Percentiles rank a stretch among this genome's conserved stretches.
Evolutionary conservation across 2,329 filamentous ascomycete species (phyloP).

Genomic region (Tolypocladium tundrense): DNA sequence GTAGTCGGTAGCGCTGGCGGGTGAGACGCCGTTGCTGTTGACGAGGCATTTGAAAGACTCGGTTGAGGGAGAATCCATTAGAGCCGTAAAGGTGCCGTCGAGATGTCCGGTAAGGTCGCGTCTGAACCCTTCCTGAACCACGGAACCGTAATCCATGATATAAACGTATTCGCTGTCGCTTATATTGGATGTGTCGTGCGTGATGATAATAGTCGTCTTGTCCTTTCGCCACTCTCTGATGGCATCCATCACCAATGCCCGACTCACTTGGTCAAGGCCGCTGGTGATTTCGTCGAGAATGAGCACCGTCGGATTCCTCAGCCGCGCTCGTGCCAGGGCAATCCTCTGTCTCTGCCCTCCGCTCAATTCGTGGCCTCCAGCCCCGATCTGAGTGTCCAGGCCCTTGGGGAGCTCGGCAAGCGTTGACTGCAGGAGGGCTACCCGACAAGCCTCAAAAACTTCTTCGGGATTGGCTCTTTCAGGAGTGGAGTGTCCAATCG

Average conservation of each 20-base stretch:
- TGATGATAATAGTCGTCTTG: conserved; percentile 88
- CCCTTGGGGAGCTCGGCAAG: conserved; percentile 58
- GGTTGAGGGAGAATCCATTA: background rate
- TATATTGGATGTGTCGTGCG: conserved; percentile 78
- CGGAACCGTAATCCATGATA: conserved; percentile 57
- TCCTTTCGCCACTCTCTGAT: conserved; percentile 67
- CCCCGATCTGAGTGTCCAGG: conserved; percentile 60
- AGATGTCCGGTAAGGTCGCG: background rate
- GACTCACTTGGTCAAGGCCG: conserved; percentile 67
- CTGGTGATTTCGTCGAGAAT: conserved; percentile 86
- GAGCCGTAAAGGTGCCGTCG: background rate
- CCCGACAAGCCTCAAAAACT: conserved; percentile 51
- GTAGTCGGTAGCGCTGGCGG: background rate
- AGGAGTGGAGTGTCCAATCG: conserved; percentile 51
- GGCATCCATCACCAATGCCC: conserved; percentile 58
- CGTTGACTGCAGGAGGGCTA: conserved; percentile 59
- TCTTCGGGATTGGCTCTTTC: conserved; percentile 39
- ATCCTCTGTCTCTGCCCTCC: conserved; percentile 80
- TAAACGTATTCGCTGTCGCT: conserved; percentile 64
- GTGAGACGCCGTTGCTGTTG: background rate
- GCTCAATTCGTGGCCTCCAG: conserved; percentile 61
- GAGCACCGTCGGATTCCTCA: conserved; percentile 70
- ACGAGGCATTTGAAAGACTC: background rate
- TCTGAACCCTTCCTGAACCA: conserved; percentile 54
- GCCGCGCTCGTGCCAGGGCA: conserved; percentile 65